phyloP scores from a whole-genome alignment of 208 protist species.

The Trypanosoma mega region DNA sequence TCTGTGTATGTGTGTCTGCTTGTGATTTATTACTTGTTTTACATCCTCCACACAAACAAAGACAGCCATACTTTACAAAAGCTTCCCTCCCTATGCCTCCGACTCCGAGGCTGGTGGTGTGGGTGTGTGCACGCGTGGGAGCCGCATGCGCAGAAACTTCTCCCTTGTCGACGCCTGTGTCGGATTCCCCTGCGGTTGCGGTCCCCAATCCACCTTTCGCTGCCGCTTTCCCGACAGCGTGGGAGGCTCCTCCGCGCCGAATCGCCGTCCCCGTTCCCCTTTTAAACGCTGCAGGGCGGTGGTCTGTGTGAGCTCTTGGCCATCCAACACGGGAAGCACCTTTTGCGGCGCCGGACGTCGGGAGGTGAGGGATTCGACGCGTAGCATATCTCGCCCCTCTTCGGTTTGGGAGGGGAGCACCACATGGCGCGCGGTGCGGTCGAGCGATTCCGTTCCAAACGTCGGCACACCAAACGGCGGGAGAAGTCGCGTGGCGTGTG shows the following conservation, averaged over 20 bases:
- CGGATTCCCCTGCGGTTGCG: conserved; percentile 1
- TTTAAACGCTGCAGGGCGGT: conserved; percentile 31
- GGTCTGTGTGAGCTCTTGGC: too few relatives aligned
- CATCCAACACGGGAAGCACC: too few relatives aligned
- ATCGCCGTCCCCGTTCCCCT: conserved; percentile 16
- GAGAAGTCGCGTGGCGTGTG: too few relatives aligned
- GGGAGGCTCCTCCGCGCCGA: conserved; percentile 8
- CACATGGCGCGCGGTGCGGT: conserved; percentile 17
- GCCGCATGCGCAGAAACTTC: conserved; percentile 26
- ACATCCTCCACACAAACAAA: too few relatives aligned
- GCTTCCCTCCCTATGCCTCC: too few relatives aligned
- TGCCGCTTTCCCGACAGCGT: conserved; percentile 11
- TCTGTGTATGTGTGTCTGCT: too few relatives aligned
- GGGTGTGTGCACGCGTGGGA: conserved; percentile 16
- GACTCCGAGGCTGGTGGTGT: conserved; percentile 1
- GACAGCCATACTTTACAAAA: too few relatives aligned
- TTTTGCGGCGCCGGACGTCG: neutral
- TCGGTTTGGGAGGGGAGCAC: conserved; percentile 41
- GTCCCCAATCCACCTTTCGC: conserved; percentile 27
- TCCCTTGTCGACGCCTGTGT: conserved; percentile 24
- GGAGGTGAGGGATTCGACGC: conserved; percentile 30
- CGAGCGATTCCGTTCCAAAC: neutral
- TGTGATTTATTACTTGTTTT: too few relatives aligned
- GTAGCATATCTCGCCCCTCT: conserved; percentile 43
- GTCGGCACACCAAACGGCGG: neutral